These are phyloP conservation scores for Colletotrichum filicis DNA, from an alignment of 2,329 filamentous ascomycete species.

Conservation along the genomic window DNA sequence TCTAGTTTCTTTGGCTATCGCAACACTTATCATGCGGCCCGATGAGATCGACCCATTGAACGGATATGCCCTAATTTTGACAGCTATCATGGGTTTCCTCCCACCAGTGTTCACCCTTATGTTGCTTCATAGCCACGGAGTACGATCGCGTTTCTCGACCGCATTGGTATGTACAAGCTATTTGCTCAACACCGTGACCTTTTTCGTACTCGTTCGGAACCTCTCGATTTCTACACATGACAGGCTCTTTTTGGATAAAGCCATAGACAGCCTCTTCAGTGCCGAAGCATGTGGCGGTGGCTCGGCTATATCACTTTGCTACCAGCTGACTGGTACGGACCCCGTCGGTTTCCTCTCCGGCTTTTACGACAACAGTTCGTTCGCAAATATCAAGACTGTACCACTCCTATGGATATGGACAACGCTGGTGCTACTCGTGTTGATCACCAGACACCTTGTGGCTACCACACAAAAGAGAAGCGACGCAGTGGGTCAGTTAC, in stretches of 20 bases:
- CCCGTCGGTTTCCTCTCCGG: not conserved
- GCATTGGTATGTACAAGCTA: not conserved
- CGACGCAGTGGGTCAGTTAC: not conserved
- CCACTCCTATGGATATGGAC: not conserved
- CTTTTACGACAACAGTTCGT: not conserved
- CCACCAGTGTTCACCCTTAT: not conserved
- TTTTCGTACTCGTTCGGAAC: not conserved
- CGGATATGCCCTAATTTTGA: not conserved
- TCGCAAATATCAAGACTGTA: constrained; percentile 4
- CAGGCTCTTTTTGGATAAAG: not conserved
- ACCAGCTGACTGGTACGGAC: not conserved
- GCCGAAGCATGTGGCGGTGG: not conserved
- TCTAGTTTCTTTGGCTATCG: not conserved
- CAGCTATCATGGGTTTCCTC: not conserved
- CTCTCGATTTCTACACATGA: not conserved
- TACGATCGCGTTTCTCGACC: not conserved
- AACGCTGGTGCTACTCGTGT: not conserved
- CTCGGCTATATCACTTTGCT: not conserved
- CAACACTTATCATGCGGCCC: not conserved
- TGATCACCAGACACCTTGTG: not conserved
- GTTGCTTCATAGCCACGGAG: constrained; percentile 3
- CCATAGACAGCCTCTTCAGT: not conserved
- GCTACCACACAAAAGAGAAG: not conserved
- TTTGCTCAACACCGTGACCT: not conserved
- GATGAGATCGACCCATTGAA: not conserved